Conservation (phyloP, 495 filamentous ascomycete species). For the Chlorociboria aeruginascens region DNA sequence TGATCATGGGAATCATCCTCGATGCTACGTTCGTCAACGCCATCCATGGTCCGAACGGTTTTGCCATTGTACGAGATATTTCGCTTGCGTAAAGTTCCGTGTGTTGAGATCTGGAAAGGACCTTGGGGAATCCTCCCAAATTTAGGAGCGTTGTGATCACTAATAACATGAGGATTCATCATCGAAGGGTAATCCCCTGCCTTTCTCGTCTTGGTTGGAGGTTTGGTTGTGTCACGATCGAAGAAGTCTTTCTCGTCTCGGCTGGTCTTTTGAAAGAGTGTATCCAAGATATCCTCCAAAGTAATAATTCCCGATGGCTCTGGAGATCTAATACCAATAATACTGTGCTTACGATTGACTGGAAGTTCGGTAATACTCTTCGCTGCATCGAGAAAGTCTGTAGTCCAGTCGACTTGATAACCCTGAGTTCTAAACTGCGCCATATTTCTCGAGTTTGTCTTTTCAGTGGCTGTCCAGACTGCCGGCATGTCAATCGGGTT, state of each 20-base stretch:
- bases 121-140: not conserved
- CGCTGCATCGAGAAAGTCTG: conserved; percentile 1
- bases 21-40: conserved; percentile 4
- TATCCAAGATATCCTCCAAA: conserved; percentile 15
- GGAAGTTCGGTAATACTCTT: not conserved
- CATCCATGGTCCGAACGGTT: conserved; percentile 2
- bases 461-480: conserved; percentile 7
- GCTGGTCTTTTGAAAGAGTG: conserved; percentile 13
- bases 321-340: conserved; percentile 5
- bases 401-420: not conserved
- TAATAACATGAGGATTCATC: not conserved
- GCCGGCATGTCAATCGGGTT: not conserved
- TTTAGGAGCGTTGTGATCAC: not conserved
- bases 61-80: not conserved
- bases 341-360: not conserved
- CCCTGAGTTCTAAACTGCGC: conserved; percentile 1
- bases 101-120: not conserved
- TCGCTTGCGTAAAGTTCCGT: not conserved
- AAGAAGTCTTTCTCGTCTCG: conserved; percentile 16
- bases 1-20: not conserved
- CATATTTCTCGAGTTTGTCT: conserved; percentile 1
- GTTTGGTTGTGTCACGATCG: not conserved
- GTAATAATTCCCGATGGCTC: conserved; percentile 17
- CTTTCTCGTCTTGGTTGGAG: conserved; percentile 7
- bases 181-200: not conserved